Conservation (phyloP, 345 rosid genomes). For the Citrus sp. region DNA sequence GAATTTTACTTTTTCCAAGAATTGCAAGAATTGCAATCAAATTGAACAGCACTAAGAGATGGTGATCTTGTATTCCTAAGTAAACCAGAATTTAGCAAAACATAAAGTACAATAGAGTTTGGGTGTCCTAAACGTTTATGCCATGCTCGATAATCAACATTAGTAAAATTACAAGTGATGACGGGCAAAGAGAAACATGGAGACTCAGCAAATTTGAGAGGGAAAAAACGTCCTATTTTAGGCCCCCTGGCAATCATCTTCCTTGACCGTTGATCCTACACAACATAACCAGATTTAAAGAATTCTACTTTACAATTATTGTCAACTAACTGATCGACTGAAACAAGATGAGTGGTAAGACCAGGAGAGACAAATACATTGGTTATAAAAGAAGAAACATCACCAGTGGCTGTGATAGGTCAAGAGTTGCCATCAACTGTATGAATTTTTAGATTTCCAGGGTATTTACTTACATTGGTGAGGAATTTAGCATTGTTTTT, state of each 20-base stretch:
- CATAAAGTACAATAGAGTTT: not conserved
- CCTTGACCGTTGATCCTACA: not conserved
- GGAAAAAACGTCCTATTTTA: not conserved
- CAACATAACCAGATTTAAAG: not conserved
- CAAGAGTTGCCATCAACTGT: not conserved
- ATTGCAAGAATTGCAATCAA: not conserved
- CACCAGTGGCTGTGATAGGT: not conserved
- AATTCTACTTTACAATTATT: not conserved
- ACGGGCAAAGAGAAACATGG: not conserved
- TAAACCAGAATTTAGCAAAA: not conserved
- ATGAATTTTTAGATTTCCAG: conserved; percentile 4
- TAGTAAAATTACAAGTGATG: not conserved
- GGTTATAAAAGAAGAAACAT: not conserved
- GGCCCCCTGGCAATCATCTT: not conserved
- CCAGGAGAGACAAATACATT: not conserved
- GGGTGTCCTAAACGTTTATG: not conserved
- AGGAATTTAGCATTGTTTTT: not conserved
- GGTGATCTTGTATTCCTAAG: not conserved
- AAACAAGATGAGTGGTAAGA: conserved; percentile 9
- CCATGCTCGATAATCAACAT: not conserved
- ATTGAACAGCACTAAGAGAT: not conserved
- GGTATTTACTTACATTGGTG: not conserved
- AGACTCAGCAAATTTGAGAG: not conserved
- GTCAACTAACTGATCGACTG: not conserved
- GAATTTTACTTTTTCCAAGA: not conserved